phyloP scores from a whole-genome alignment of 2,329 filamentous ascomycete species.

The Sporothrix variecibatus region DNA sequence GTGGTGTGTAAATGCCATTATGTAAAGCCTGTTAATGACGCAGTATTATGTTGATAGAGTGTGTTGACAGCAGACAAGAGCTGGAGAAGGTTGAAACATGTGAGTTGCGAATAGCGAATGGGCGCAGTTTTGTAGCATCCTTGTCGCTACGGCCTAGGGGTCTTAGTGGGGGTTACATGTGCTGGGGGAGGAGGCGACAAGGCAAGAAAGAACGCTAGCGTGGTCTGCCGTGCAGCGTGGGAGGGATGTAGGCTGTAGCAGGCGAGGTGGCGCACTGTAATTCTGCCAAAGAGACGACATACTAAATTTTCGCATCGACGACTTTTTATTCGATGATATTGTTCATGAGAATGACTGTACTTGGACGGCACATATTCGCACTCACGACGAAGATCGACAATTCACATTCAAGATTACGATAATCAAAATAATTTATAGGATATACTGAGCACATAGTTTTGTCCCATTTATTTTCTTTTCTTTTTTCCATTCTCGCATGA shows the following conservation, averaged over 20 bases:
- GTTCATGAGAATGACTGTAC: too few species aligned
- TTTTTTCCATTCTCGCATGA: conserved; percentile 7
- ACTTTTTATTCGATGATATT: neutral
- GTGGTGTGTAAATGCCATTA: conserved; percentile 12
- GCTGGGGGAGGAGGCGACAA: neutral
- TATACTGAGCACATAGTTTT: neutral
- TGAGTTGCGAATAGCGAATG: neutral
- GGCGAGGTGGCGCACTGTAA: neutral
- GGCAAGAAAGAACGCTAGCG: neutral
- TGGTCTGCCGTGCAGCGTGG: neutral
- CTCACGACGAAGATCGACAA: too few species aligned
- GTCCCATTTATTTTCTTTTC: neutral
- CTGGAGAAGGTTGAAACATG: neutral
- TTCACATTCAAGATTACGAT: neutral
- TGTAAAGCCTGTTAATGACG: neutral
- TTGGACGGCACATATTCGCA: neutral
- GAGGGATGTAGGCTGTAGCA: neutral
- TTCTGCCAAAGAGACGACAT: neutral
- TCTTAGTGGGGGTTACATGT: neutral
- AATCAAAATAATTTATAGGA: neutral
- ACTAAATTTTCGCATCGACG: conserved; percentile 6
- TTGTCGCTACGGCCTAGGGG: neutral
- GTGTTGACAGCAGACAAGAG: neutral
- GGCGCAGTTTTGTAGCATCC: neutral
- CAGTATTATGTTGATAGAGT: neutral